phyloP scores from a whole-genome alignment of 768 basidiomycete genomes.

The Tylopilus subfusipes region DNA sequence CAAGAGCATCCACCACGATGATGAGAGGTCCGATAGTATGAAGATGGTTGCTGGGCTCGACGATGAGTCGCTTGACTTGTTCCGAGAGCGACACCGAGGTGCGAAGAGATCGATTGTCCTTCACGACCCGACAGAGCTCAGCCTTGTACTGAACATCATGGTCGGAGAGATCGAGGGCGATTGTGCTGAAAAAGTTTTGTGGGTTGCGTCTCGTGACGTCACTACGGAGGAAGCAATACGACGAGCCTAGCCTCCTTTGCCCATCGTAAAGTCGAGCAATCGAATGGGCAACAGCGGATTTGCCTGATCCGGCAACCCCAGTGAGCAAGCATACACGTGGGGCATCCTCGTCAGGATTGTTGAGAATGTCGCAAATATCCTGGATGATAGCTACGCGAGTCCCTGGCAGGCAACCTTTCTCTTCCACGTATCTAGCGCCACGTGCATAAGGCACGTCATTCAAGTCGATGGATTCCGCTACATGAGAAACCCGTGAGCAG shows the following conservation, averaged over 20 bases:
- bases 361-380: slow-evolving; percentile 18
- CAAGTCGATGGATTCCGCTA: slow-evolving; percentile 19
- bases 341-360: slow-evolving; percentile 7
- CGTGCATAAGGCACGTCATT: slow-evolving; percentile 19
- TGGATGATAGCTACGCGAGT: slow-evolving; percentile 17
- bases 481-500: not conserved
- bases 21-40: slow-evolving; percentile 30
- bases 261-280: slow-evolving; percentile 27
- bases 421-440: slow-evolving; percentile 22
- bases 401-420: slow-evolving; percentile 20
- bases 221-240: slow-evolving; percentile 27
- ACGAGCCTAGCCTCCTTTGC: slow-evolving; percentile 30
- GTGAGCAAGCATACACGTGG: slow-evolving; percentile 27
- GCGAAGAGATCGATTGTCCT: slow-evolving; percentile 24
- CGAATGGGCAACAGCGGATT: slow-evolving; percentile 31
- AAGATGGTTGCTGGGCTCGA: slow-evolving; percentile 23
- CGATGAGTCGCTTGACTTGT: slow-evolving; percentile 30
- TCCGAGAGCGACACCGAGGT: slow-evolving; percentile 12
- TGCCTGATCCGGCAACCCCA: slow-evolving; percentile 30
- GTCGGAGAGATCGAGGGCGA: slow-evolving; percentile 33
- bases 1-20: slow-evolving; percentile 36
- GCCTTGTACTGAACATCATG: slow-evolving; percentile 26
- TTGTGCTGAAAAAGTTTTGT: slow-evolving; percentile 32
- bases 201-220: slow-evolving; percentile 18
- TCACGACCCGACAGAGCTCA: slow-evolving; percentile 14